Base-by-base conservation (phyloP, 2,329 filamentous ascomycete genomes). In the Penicillium sp. region DNA sequence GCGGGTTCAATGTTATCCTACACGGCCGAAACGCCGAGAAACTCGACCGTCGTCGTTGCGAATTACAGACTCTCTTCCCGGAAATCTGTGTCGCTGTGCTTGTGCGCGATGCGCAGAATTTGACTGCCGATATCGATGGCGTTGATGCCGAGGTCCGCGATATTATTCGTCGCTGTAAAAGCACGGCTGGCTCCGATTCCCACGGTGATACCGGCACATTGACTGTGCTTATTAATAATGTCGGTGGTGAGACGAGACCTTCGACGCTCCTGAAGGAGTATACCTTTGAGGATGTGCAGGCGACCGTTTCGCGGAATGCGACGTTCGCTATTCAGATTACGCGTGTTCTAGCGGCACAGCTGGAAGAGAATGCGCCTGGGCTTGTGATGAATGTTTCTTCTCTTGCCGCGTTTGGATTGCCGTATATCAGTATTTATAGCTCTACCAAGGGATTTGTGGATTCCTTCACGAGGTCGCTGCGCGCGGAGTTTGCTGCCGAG, bases 181-280 rank as follows among this genome's bases (percentile, higher is more conserved):
- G 3, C 29, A n/a, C 31, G 4, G 10, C 7, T 10, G 19, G 8
- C 10, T 23, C 44, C 8, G 19, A 15, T 23, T 21, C 44, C 29
- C 4, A 16, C 11, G 4, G 8, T 15, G 27, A 13, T 11, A 15
- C 23, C 10, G 36, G 58, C 8, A 36, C 23, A 9, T 69, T 87
- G 33, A 83, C 79, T 1, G 70, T 85, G 2, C 70, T 86, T 25
- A 68, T 86, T 63, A 86, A 86, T 70, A 86, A 85, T 66, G 79
- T 82, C 0, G 83, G 83, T 21, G 80, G 80, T 50, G 70, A 54
- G 67, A 71, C 4, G 58, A 59, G 41, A 15, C 60, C 62, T 19
- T 81, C 73, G 55, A 67, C 66, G 4, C 61, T 72, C 2, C 66
- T 83, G 5, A 67, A 73, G 13, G 65, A 75, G 2, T 70, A 70